Conservation (phyloP, 1,284 basidiomycete species). For the Fomitopsis betulina region DNA sequence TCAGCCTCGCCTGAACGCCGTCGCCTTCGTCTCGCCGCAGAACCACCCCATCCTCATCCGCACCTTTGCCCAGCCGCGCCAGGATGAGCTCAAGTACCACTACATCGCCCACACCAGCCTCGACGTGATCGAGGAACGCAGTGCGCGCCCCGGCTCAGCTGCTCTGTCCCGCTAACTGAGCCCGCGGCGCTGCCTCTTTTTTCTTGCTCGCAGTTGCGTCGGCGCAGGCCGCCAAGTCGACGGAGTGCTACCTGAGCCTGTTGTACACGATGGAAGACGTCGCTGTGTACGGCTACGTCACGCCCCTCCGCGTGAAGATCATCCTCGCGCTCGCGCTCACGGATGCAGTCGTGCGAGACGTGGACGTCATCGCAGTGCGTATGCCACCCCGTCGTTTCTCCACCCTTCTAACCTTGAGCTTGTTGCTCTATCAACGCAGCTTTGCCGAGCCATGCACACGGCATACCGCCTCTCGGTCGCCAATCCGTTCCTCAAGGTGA, state of each 20-base stretch:
- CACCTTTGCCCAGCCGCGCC: conserved; percentile 50
- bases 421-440: conserved; percentile 27
- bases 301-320: conserved; percentile 78
- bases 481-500: conserved; percentile 72
- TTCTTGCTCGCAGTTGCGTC: conserved; percentile 36
- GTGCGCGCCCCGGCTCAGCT: conserved; percentile 20
- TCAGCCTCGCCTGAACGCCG: conserved; percentile 65
- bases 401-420: conserved; percentile 1
- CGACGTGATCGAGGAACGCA: conserved; percentile 76
- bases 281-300: conserved; percentile 80
- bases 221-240: conserved; percentile 46
- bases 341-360: conserved; percentile 74
- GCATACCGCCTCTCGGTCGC: conserved; percentile 73
- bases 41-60: conserved; percentile 77
- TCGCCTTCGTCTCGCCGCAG: conserved; percentile 76
- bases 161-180: conserved; percentile 1
- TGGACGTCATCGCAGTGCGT: conserved; percentile 63
- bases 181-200: neutral
- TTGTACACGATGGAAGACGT: conserved; percentile 79
- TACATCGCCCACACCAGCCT: conserved; percentile 79
- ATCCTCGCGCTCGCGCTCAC: conserved; percentile 69
- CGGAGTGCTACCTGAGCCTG: conserved; percentile 74
- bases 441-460: conserved; percentile 78
- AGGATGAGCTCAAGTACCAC: conserved; percentile 75
- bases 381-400: neutral